phyloP scores from a whole-genome alignment of 2,329 filamentous ascomycete genomes.

The Botrytis squamosa region DNA sequence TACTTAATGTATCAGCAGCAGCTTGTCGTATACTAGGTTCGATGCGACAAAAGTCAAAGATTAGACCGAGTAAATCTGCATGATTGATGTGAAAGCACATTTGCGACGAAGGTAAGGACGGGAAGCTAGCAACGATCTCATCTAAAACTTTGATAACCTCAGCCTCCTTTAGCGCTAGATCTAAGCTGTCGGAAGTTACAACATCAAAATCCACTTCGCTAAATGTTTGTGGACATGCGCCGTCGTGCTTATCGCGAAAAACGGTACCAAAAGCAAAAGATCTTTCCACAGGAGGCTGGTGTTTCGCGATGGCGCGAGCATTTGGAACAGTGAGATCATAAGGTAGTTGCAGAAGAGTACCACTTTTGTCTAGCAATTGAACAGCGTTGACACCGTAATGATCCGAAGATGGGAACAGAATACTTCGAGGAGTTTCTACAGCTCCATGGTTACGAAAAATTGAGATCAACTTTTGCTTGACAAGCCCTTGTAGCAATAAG shows the following conservation, averaged over 20 bases:
- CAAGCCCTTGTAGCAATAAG: slow-evolving; percentile 67
- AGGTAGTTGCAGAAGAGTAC: slow-evolving; percentile 88
- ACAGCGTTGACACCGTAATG: slow-evolving; percentile 76
- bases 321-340: slow-evolving; percentile 90
- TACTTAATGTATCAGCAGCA: slow-evolving; percentile 81
- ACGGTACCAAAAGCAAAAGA: slow-evolving; percentile 87
- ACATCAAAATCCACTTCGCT: slow-evolving; percentile 97
- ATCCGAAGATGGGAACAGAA: slow-evolving; percentile 77
- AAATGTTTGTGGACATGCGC: slow-evolving; percentile 77
- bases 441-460: slow-evolving; percentile 91
- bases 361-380: slow-evolving; percentile 76
- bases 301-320: slow-evolving; percentile 77
- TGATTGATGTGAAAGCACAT: slow-evolving; percentile 94
- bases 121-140: slow-evolving; percentile 81
- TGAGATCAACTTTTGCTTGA: slow-evolving; percentile 70
- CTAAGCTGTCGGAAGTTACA: slow-evolving; percentile 75
- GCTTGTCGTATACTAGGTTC: slow-evolving; percentile 63
- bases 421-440: slow-evolving; percentile 71
- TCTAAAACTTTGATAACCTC: slow-evolving; percentile 93
- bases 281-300: slow-evolving; percentile 65
- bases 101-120: slow-evolving; percentile 64
- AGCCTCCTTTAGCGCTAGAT: slow-evolving; percentile 86
- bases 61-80: slow-evolving; percentile 76
- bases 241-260: slow-evolving; percentile 74
- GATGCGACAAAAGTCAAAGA: slow-evolving; percentile 89